Base-by-base conservation (phyloP, 2,329 filamentous ascomycete species). In the Fusarium marasasianum region DNA sequence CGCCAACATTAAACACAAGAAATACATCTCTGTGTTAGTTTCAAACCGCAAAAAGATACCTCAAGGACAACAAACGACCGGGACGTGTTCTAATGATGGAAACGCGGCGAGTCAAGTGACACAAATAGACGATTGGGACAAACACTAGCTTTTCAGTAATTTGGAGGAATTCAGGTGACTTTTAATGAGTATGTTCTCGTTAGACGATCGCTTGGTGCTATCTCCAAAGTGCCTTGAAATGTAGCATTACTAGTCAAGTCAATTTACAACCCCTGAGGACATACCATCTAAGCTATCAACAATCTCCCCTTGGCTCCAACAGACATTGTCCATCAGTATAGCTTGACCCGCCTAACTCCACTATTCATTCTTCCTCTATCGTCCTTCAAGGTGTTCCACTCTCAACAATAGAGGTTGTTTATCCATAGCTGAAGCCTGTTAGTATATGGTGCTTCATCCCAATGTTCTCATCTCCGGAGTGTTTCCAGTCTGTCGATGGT, bases 311-410 rank as follows among this genome's bases (percentile, higher is more conserved):
- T 24, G 22, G n/a, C n/a, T 45, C 24, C 44, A 45, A 20, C 5
- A 18, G 12, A 47, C 24, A 47, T 6, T 47, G 12, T 47, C 44
- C 12, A 29, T 29, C 24, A 20, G 24, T 14, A 47, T 20, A 29
- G 44, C 3, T 5, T 47, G 6, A 0, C 9, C 24, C 26, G 11
- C 12, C 18, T 15, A 2, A 22, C 6, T 47, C 18, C 24, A 0
- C 24, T 20, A 12, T 0, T 14, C 2, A 5, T 22, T 7, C 24
- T 47, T 14, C 44, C 8, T 2, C 3, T 47, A 20, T 22, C 18
- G 13, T 6, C 6, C 1, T 47, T 29, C 44, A 0, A 29, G 8
- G 24, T 0, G 4, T 29, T 29, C 13, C 24, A 0, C 15, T 44
- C n/a, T 26, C 24, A 7, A 0, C 0, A 20, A 47, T 47, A 47